These are phyloP conservation scores for Beauveria caledonica DNA, from an alignment of 2,329 filamentous ascomycete genomes.

Conservation along the genomic window DNA sequence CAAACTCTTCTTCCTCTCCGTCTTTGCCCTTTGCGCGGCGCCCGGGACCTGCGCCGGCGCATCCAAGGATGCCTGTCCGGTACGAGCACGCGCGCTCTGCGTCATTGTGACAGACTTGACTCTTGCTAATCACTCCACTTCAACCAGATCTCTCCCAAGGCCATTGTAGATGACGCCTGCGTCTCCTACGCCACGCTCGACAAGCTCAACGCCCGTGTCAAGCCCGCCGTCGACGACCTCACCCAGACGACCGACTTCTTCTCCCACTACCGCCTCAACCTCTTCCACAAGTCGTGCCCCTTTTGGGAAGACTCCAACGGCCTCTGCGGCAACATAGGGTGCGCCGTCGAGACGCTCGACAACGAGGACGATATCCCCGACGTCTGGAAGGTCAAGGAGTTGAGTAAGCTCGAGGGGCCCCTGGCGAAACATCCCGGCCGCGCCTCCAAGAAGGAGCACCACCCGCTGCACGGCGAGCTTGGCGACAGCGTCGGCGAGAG, in stretches of 20 bases:
- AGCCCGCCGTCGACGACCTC: constrained; percentile 69
- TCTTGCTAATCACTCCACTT: constrained; percentile 30
- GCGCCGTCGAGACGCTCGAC: constrained; percentile 88
- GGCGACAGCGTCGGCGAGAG: constrained; percentile 87
- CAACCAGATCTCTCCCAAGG: constrained; percentile 73
- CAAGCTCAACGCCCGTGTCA: constrained; percentile 66
- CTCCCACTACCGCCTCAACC: constrained; percentile 89
- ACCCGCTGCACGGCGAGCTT: constrained; percentile 72
- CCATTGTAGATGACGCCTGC: constrained; percentile 90
- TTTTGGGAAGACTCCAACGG: constrained; percentile 93
- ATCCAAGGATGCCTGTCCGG: constrained; percentile 42
- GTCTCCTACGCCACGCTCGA: constrained; percentile 90
- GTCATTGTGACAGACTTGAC: neutral
- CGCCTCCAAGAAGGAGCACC: constrained; percentile 61
- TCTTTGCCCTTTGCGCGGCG: constrained; percentile 47
- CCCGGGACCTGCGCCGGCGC: constrained; percentile 36
- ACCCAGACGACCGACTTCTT: constrained; percentile 93
- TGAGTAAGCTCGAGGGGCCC: constrained; percentile 87
- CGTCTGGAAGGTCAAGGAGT: constrained; percentile 84
- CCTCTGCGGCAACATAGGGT: constrained; percentile 95
- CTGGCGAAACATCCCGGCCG: constrained; percentile 81
- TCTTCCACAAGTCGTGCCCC: constrained; percentile 89
- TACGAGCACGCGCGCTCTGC: constrained; percentile 29
- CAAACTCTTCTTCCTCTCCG: constrained; percentile 46
- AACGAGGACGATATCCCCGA: constrained; percentile 89